Conservation (phyloP, 495 filamentous ascomycete species). For the Penicillium verhagenii region DNA sequence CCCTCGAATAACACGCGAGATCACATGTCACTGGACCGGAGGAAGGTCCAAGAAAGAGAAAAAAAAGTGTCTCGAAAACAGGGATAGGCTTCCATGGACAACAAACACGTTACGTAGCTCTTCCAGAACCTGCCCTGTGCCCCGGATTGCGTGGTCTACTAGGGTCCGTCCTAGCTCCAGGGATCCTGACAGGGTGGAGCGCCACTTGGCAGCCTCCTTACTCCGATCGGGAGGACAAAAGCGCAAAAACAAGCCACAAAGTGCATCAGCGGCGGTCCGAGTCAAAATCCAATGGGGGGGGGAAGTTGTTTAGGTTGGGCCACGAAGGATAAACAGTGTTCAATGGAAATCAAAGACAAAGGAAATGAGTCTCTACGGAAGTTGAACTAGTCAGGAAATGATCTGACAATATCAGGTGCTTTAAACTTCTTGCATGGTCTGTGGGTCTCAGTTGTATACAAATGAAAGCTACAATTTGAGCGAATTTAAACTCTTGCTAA, state of each 20-base stretch:
- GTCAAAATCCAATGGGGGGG: constrained; percentile 2
- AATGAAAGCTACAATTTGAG: neutral
- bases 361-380: neutral
- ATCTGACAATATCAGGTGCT: constrained; percentile 18
- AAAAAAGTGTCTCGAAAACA: neutral
- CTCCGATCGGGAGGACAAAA: constrained; percentile 9
- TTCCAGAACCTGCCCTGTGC: neutral
- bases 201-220: constrained; percentile 15
- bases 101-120: neutral
- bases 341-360: constrained; percentile 8
- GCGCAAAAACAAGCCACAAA: constrained; percentile 11
- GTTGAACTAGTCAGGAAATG: neutral
- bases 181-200: constrained; percentile 10
- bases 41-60: no score
- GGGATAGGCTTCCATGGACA: neutral
- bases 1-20: no score
- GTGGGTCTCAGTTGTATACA: neutral
- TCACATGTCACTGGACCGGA: no score
- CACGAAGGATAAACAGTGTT: constrained; percentile 1
- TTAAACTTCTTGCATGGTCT: neutral
- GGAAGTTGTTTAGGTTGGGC: constrained; percentile 11
- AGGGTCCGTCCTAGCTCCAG: constrained; percentile 1
- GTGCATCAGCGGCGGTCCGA: constrained; percentile 12
- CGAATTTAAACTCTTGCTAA: neutral
- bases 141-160: neutral